Evolutionary conservation across 225 moss, liverwort and hornwort species (phyloP).

Genomic region (Antitrichia curtipendula): DNA sequence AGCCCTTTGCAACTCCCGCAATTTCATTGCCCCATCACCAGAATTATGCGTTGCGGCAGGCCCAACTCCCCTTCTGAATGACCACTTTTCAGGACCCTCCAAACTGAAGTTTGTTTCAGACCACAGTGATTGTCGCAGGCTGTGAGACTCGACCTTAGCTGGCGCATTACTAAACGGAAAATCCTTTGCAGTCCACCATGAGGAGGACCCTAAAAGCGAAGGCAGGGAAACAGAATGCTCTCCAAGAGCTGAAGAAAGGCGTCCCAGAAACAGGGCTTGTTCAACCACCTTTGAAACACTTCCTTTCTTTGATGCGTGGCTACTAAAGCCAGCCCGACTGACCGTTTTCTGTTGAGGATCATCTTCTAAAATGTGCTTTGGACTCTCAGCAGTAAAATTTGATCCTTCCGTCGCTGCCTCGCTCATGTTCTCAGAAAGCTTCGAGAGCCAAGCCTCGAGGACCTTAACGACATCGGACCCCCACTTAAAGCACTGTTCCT

Average conservation of each 20-base stretch:
- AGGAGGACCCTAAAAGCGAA: conserved; percentile 55
- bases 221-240: conserved; percentile 59
- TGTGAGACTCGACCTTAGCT: neutral
- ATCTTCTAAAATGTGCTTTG: neutral
- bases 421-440: conserved; percentile 49
- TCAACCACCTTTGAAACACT: conserved; percentile 41
- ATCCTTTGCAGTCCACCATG: conserved; percentile 32
- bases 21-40: conserved; percentile 31
- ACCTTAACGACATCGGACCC: conserved; percentile 34
- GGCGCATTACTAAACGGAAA: neutral
- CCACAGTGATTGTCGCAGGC: conserved; percentile 23
- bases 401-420: conserved; percentile 8
- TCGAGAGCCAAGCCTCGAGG: conserved; percentile 35
- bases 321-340: conserved; percentile 7
- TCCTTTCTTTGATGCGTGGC: neutral
- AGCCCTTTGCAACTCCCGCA: conserved; percentile 51
- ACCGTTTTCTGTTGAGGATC: neutral
- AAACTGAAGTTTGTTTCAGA: conserved; percentile 28
- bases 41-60: conserved; percentile 3
- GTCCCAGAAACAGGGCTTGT: conserved; percentile 76
- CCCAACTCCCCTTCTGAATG: conserved; percentile 33
- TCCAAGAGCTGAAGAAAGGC: conserved; percentile 66
- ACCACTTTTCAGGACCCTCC: conserved; percentile 51
- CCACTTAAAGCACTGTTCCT: conserved; percentile 66
- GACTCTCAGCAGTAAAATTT: conserved; percentile 2